Percentiles rank a stretch among this genome's conserved stretches.
phyloP scores from a whole-genome alignment of 495 filamentous ascomycete species.

The Neurospora terricola region DNA sequence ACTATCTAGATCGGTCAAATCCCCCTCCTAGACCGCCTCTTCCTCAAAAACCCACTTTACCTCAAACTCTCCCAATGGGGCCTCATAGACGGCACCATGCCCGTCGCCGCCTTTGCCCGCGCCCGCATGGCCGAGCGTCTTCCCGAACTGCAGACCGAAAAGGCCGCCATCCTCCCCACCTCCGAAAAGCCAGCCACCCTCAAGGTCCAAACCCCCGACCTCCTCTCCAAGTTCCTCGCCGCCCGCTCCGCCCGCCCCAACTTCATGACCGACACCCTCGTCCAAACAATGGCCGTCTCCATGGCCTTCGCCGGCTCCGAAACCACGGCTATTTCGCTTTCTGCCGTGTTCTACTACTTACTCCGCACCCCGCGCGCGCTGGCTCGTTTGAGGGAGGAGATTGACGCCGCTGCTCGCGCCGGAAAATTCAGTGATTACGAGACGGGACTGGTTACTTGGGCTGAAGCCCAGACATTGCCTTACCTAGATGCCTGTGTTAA shows the following conservation, averaged over 20 bases:
- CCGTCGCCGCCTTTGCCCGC: constrained; percentile 51
- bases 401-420: constrained; percentile 39
- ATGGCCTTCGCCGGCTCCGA: constrained; percentile 59
- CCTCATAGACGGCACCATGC: constrained; percentile 46
- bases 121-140: constrained; percentile 44
- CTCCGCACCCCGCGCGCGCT: constrained; percentile 42
- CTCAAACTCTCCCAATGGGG: constrained; percentile 39
- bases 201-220: constrained; percentile 44
- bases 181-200: constrained; percentile 26
- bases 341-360: constrained; percentile 56
- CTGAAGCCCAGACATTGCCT: constrained; percentile 44
- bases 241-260: constrained; percentile 48
- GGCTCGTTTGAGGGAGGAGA: constrained; percentile 35
- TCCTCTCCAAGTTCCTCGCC: constrained; percentile 51
- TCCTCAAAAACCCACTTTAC: constrained; percentile 52
- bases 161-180: constrained; percentile 27
- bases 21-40: constrained; percentile 49
- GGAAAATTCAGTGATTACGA: constrained; percentile 42
- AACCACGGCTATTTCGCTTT: constrained; percentile 53
- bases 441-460: constrained; percentile 47
- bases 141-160: constrained; percentile 22
- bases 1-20: constrained; percentile 46
- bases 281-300: constrained; percentile 54
- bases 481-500: constrained; percentile 63
- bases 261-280: constrained; percentile 54